phyloP scores from a whole-genome alignment of 2,329 filamentous ascomycete genomes.

The Amauroascus verrucosus region DNA sequence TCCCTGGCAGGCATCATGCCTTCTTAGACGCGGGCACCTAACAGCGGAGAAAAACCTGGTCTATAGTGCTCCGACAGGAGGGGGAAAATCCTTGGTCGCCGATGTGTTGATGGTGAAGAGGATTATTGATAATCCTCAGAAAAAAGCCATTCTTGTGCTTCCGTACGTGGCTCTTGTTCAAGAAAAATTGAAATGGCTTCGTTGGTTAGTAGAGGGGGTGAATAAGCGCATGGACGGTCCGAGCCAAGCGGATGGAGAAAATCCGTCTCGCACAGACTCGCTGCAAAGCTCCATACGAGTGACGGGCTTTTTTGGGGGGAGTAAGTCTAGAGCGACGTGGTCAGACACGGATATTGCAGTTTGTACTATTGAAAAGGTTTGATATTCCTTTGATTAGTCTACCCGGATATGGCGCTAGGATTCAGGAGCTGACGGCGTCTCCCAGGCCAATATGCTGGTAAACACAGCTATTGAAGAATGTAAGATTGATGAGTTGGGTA shows the following conservation, averaged over 20 bases:
- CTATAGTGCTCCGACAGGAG: constrained; percentile 70
- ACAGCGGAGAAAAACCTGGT: constrained; percentile 58
- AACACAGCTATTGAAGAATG: constrained; percentile 64
- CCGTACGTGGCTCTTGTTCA: constrained; percentile 72
- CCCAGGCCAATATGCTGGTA: constrained; percentile 60
- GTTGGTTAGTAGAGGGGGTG: constrained; percentile 54
- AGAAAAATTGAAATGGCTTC: constrained; percentile 66
- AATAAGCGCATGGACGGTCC: constrained; percentile 27
- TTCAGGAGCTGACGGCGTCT: background rate
- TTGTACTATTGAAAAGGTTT: constrained; percentile 67
- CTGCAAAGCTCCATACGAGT: constrained; percentile 53
- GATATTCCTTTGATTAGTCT: constrained; percentile 17
- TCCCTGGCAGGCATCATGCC: constrained; percentile 67
- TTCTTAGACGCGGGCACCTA: constrained; percentile 57
- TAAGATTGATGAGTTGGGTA: constrained; percentile 51
- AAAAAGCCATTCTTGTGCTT: constrained; percentile 62
- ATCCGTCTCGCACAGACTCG: constrained; percentile 43
- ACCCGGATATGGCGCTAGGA: background rate
- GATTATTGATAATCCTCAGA: constrained; percentile 51
- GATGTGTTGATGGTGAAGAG: constrained; percentile 62
- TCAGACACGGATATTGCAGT: constrained; percentile 66
- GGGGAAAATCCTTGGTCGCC: constrained; percentile 66
- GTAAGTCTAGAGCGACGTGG: constrained; percentile 57
- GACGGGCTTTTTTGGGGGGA: constrained; percentile 65
- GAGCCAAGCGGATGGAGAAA: constrained; percentile 19